phyloP scores from a whole-genome alignment of 2,329 filamentous ascomycete species.

The Alternaria dauci region DNA sequence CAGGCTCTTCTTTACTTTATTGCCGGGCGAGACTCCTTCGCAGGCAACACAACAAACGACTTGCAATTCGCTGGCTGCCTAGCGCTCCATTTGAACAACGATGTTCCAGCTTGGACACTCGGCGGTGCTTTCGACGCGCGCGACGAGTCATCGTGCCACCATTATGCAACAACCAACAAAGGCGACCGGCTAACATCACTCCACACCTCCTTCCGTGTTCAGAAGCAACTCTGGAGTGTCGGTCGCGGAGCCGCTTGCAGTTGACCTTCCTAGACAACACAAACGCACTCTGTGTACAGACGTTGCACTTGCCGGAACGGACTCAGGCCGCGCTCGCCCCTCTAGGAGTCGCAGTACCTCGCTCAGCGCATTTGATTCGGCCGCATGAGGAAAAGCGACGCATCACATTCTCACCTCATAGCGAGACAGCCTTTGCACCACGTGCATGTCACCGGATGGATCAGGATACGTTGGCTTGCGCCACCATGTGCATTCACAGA shows the following conservation, averaged over 20 bases:
- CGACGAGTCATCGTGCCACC: constrained; percentile 24
- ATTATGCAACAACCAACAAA: constrained; percentile 33
- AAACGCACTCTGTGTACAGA: constrained; percentile 19
- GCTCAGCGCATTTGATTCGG: constrained; percentile 13
- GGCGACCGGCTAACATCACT: constrained; percentile 22
- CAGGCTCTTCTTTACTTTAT: constrained; percentile 33
- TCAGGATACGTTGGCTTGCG: constrained; percentile 18
- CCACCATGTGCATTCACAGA: constrained; percentile 15
- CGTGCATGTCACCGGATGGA: constrained; percentile 17
- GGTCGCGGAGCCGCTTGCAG: constrained; percentile 24
- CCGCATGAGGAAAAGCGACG: constrained; percentile 7
- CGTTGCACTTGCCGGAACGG: constrained; percentile 21
- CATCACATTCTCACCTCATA: constrained; percentile 11
- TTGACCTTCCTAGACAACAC: constrained; percentile 21
- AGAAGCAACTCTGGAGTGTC: constrained; percentile 15
- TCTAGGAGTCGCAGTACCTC: constrained; percentile 14
- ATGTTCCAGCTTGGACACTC: constrained; percentile 24
- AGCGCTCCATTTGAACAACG: constrained; percentile 28
- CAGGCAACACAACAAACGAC: constrained; percentile 29
- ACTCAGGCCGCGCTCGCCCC: constrained; percentile 8
- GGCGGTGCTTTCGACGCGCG: constrained; percentile 22
- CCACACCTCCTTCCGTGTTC: constrained; percentile 10
- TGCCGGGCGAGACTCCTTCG: constrained; percentile 29
- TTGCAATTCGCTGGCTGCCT: constrained; percentile 27
- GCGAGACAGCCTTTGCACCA: constrained; percentile 21